Conservation (phyloP, 768 basidiomycete species). For the Termitomyces sp. region DNA sequence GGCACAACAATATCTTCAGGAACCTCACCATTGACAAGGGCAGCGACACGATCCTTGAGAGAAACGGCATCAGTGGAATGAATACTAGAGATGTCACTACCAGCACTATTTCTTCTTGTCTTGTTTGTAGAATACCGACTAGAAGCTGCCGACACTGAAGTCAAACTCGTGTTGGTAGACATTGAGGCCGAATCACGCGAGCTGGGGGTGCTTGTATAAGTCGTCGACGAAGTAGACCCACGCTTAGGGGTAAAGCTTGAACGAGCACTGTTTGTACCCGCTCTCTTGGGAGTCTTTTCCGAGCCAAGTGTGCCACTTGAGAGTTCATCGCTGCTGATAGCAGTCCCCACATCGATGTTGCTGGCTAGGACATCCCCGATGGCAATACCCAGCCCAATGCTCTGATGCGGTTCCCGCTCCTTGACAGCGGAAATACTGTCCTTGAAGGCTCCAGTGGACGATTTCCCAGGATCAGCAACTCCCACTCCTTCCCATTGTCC, state of each 20-base stretch:
- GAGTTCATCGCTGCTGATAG: conserved; percentile 62
- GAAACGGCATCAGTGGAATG: conserved; percentile 66
- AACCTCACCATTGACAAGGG: conserved; percentile 56
- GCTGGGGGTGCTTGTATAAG: conserved; percentile 76
- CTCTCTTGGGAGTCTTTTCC: conserved; percentile 73
- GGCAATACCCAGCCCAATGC: conserved; percentile 32
- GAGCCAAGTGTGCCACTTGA: conserved; percentile 36
- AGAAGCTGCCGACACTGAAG: conserved; percentile 71
- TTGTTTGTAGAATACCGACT: conserved; percentile 71
- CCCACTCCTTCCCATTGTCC: conserved; percentile 78
- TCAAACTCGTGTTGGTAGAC: conserved; percentile 74
- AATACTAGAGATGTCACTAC: conserved; percentile 80
- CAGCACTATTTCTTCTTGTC: conserved; percentile 75
- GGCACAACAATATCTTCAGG: conserved; percentile 73
- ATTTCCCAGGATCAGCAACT: conserved; percentile 36
- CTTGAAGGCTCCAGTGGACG: conserved; percentile 36
- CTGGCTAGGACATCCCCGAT: conserved; percentile 37
- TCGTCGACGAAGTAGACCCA: conserved; percentile 87
- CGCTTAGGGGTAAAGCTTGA: conserved; percentile 84
- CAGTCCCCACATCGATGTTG: conserved; percentile 38
- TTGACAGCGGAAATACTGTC: conserved; percentile 39
- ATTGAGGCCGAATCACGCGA: conserved; percentile 87
- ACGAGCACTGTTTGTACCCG: conserved; percentile 52
- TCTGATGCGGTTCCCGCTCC: conserved; percentile 46
- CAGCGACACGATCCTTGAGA: conserved; percentile 68